Conservation (phyloP, 192 early-diverging fungal genomes). For the Coemansia sp. region DNA sequence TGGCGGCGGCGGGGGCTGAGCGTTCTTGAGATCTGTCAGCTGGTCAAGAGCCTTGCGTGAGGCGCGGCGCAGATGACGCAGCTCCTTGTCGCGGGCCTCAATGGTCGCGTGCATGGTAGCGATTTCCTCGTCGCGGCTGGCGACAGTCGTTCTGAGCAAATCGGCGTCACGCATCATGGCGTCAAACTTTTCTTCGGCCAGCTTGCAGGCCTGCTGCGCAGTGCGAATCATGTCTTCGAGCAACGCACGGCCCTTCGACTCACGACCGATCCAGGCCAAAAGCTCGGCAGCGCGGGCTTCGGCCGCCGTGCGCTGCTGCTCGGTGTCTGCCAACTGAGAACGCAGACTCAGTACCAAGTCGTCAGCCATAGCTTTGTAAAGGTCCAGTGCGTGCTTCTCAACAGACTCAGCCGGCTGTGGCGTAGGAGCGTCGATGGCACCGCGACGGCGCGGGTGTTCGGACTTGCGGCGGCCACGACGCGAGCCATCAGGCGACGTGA, state of each 20-base stretch:
- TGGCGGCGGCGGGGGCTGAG: constrained; percentile 1
- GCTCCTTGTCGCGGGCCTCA: constrained; percentile 54
- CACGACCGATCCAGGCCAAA: constrained; percentile 56
- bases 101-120: constrained; percentile 27
- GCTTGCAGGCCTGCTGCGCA: constrained; percentile 56
- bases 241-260: constrained; percentile 57
- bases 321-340: constrained; percentile 25
- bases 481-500: constrained; percentile 15
- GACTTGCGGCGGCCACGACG: constrained; percentile 44
- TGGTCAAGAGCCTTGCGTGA: constrained; percentile 55
- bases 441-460: constrained; percentile 43
- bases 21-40: constrained; percentile 44
- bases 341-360: constrained; percentile 37
- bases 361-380: constrained; percentile 36
- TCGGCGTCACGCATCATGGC: constrained; percentile 34
- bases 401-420: constrained; percentile 15
- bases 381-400: constrained; percentile 27
- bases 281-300: constrained; percentile 52
- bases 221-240: constrained; percentile 58
- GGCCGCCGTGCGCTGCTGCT: constrained; percentile 34
- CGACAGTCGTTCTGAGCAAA: constrained; percentile 16
- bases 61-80: constrained; percentile 52
- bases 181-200: constrained; percentile 44
- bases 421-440: constrained; percentile 24
- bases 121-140: constrained; percentile 30